Evolutionary conservation across 805 yeast species (phyloP).

Genomic region (Middelhovenomyces tepae): DNA sequence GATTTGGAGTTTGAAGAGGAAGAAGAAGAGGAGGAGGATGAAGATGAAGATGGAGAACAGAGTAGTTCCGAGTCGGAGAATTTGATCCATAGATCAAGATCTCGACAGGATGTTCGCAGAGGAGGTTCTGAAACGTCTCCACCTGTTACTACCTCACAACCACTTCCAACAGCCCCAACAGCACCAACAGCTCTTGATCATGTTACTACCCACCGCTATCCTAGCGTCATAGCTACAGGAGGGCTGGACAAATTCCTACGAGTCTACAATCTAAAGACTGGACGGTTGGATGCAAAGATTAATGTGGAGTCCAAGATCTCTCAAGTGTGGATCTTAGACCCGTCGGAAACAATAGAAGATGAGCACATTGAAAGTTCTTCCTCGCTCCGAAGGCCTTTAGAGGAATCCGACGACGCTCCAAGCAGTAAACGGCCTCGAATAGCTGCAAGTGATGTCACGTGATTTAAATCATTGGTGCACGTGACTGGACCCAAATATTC

Average conservation of each 20-base stretch:
- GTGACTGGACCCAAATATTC: constrained; percentile 2
- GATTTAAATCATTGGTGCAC: constrained; percentile 5
- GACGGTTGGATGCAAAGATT: constrained; percentile 7
- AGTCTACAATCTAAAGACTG: constrained; percentile 10
- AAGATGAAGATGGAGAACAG: background rate
- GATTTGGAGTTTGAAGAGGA: background rate
- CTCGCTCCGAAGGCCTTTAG: no score
- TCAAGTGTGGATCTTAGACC: constrained; percentile 7
- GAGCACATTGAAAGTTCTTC: background rate
- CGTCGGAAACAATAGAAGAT: background rate
- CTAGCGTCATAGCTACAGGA: constrained; percentile 11
- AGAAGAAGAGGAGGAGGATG: constrained; percentile 1
- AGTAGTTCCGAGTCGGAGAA: background rate
- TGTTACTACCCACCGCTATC: no score
- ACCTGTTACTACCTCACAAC: background rate
- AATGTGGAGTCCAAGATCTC: constrained; percentile 6
- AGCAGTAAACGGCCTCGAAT: constrained; percentile 1
- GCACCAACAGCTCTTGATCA: no score
- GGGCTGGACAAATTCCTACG: constrained; percentile 11
- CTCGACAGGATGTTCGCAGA: constrained; percentile 7
- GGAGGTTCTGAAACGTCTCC: no score
- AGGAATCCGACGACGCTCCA: constrained; percentile 1
- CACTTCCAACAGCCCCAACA: constrained; percentile 1
- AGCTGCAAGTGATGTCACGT: constrained; percentile 1
- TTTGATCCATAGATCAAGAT: background rate